These are phyloP conservation scores for Solanum rostratum DNA, from an alignment of 257 asterid genomes.

Conservation along the genomic window DNA sequence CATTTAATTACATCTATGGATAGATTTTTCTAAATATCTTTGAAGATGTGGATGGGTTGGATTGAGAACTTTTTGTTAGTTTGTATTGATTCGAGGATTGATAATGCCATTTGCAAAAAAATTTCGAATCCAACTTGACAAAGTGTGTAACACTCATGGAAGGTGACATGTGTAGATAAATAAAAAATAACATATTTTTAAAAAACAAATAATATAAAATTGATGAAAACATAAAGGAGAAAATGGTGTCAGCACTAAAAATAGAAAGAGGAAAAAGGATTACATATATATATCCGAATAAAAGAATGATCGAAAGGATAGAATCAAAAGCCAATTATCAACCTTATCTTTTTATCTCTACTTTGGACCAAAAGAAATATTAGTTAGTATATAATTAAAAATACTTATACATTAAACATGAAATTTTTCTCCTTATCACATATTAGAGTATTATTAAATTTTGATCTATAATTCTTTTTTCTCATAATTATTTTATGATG, in stretches of 20 bases:
- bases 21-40: not conserved
- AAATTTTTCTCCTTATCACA: not conserved
- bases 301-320: too few species aligned
- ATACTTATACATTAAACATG: not conserved
- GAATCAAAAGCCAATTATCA: not conserved
- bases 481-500: too few species aligned
- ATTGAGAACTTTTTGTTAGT: not conserved
- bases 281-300: not conserved
- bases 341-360: not conserved
- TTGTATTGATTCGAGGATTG: not conserved
- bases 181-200: not conserved
- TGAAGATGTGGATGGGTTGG: not conserved
- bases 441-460: not conserved
- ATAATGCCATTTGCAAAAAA: not conserved
- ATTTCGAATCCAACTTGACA: not conserved
- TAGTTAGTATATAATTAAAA: not conserved
- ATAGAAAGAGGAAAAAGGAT: not conserved
- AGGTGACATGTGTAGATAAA: not conserved
- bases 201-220: too few species aligned
- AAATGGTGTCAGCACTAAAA: not conserved
- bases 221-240: not conserved
- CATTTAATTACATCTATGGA: not conserved
- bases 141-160: not conserved
- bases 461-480: not conserved
- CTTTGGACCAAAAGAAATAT: not conserved